Evolutionary conservation across 805 yeast genomes (phyloP), one percentile per base, ranked within the genome.

Genomic region (Zygosaccharomyces siamensis): DNA sequence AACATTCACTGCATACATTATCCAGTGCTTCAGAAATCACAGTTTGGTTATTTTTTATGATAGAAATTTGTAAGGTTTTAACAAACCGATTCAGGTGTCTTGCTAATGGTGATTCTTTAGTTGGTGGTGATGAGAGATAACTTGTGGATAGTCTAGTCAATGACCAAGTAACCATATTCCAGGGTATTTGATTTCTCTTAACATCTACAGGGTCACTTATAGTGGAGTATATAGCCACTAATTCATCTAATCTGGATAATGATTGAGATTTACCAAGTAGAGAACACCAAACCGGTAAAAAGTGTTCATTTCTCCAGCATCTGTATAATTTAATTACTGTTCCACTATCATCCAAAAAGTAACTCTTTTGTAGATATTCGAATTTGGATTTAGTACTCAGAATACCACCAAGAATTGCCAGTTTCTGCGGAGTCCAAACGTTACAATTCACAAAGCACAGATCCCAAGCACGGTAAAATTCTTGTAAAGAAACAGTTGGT

Each of bases 381-480:
- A 61, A 62, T 18, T 39, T 47, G 1, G 44, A 46, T 10, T 47
- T 31, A 0, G 66, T 60, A 12, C 56, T 47, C 16, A 66, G 20
- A 7, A 60, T 39, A 5, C 68, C 70, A n/a, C 55, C 46, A 2
- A 63, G 36, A 12, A 62, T 43, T 2, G 66, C 52, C 8, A 64
- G 31, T 28, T 59, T 58, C 1, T 49, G 39, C 2, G 57, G 20
- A 7, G 59, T 49, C 67, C 68, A 63, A 16, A 47, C 35, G 7
- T 44, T 42, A 33, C 61, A 57, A 4, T 18, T 31, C 1, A 7
- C 36, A 31, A 63, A 47, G 11, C 49, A 47, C 0, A 36, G 11
- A 45, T 61, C 50, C 68, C 67, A 62, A 1, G 56, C 42, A 12
- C 32, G n/a, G 46, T 49, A 62, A 42, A 66, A 66, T 6, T 53